These are phyloP conservation scores for Hypoxylon crocopeplum DNA, from an alignment of 495 filamentous ascomycete genomes.

Conservation along the genomic window DNA sequence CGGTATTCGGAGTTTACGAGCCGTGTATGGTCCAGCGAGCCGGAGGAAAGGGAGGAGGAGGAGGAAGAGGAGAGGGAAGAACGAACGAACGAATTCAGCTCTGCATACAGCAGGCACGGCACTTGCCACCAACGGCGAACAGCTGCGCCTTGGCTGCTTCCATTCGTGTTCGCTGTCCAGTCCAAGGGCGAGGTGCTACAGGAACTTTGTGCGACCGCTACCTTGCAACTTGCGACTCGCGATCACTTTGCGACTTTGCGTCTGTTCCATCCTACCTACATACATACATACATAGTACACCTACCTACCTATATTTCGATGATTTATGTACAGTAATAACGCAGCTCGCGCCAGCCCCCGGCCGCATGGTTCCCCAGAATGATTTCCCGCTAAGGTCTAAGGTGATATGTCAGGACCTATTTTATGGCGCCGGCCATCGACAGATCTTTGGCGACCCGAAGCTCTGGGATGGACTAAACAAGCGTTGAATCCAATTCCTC, in stretches of 20 bases:
- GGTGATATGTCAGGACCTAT: conserved; percentile 43
- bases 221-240: no score
- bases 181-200: conserved; percentile 1
- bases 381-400: conserved; percentile 42
- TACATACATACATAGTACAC: neutral
- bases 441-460: conserved; percentile 45
- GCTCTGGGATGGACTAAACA: conserved; percentile 45
- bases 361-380: conserved; percentile 43
- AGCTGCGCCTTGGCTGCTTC: neutral
- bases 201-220: conserved; percentile 22
- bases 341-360: conserved; percentile 10
- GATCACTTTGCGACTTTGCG: neutral
- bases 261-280: conserved; percentile 1
- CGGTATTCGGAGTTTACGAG: conserved; percentile 35
- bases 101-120: no score
- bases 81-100: conserved; percentile 5
- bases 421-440: conserved; percentile 35
- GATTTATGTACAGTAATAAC: conserved; percentile 28
- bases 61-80: neutral
- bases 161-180: no score
- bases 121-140: conserved; percentile 22
- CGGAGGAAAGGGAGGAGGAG: conserved; percentile 14
- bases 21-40: conserved; percentile 5
- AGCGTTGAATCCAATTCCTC: conserved; percentile 43
- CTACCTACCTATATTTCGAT: conserved; percentile 20